phyloP scores from a whole-genome alignment of 345 rosid genomes.

The Salix koriyanagi region DNA sequence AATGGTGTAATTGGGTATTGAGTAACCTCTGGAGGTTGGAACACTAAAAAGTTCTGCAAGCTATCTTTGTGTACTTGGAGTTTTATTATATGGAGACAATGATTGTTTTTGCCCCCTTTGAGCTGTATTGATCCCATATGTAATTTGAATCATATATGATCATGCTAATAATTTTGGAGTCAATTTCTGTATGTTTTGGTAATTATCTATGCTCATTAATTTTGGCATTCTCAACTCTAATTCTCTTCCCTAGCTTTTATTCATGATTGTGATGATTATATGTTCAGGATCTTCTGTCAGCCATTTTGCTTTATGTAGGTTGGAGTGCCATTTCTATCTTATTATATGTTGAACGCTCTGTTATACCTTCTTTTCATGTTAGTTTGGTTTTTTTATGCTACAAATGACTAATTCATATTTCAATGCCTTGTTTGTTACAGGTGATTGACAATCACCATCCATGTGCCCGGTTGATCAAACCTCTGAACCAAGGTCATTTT shows the following conservation, averaged over 20 bases:
- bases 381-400: not conserved
- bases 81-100: not conserved
- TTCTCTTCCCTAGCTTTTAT: too few relatives aligned
- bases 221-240: too few relatives aligned
- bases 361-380: not conserved
- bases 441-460: conserved; percentile 7
- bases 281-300: not conserved
- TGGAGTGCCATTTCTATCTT: not conserved
- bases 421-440: conserved; percentile 19
- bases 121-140: not conserved
- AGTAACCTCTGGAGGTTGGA: not conserved
- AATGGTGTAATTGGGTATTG: not conserved
- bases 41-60: not conserved
- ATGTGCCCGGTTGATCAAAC: conserved; percentile 43
- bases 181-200: too few relatives aligned
- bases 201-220: too few relatives aligned
- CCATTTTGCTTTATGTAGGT: not conserved
- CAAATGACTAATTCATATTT: conserved; percentile 6
- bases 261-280: too few relatives aligned
- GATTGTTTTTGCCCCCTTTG: not conserved
- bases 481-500: conserved; percentile 32
- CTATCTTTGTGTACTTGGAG: not conserved
- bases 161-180: too few relatives aligned
- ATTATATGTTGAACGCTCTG: not conserved
- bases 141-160: too few relatives aligned